Percentiles rank a stretch among this genome's conserved stretches.
Conservation (phyloP, 441 rosid genomes). For the Jatropha multifida region DNA sequence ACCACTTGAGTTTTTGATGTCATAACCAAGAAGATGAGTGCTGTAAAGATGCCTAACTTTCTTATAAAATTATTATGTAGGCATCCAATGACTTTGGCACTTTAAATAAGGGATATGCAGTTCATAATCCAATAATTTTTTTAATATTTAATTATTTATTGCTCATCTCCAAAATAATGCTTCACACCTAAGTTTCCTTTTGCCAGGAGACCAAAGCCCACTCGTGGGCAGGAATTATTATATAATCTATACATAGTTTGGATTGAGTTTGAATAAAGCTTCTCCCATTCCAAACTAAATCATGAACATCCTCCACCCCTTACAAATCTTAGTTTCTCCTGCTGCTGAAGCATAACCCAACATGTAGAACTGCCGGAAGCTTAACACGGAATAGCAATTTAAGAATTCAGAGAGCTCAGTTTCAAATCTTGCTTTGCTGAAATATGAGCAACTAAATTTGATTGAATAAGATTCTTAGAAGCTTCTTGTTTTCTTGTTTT, state of each 20-base stretch:
- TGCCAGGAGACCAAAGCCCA: not conserved
- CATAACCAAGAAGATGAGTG: not conserved
- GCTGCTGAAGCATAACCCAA: too few relatives aligned
- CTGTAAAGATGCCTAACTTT: not conserved
- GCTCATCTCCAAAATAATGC: not conserved
- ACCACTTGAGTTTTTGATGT: not conserved
- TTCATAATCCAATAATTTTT: not conserved
- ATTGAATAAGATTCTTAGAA: not conserved
- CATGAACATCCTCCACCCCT: too few relatives aligned
- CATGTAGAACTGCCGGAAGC: not conserved
- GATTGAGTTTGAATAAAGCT: too few relatives aligned
- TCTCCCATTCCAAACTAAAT: too few relatives aligned
- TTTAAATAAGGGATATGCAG: not conserved
- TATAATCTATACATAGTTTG: not conserved
- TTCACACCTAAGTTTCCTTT: conserved; percentile 7
- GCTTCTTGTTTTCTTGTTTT: not conserved
- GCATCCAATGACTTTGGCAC: conserved; percentile 24
- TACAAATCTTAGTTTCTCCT: too few relatives aligned
- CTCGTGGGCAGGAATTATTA: not conserved
- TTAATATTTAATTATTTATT: not conserved
- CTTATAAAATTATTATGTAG: not conserved
- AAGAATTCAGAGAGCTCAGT: not conserved
- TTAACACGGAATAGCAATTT: not conserved
- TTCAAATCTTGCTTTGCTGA: not conserved
- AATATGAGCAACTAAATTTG: not conserved